Conservation (phyloP, 2,329 filamentous ascomycete genomes). For the Dendrostoma leiphaemia region DNA sequence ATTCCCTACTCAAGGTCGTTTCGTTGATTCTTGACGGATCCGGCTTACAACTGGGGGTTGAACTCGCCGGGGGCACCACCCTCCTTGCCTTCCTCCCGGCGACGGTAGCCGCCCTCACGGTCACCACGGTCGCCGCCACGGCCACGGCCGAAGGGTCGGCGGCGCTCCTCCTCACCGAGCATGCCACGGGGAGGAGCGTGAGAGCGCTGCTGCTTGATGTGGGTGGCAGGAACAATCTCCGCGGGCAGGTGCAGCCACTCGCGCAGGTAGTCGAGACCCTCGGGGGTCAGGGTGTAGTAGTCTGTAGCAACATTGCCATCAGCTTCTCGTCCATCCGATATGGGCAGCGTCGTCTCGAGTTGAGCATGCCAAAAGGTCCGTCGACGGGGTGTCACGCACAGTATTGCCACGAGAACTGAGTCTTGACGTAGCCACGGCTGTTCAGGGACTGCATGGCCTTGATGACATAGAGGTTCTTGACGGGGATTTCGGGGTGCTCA, state of each 20-base stretch:
- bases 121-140: constrained; percentile 68
- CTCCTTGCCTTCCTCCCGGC: constrained; percentile 89
- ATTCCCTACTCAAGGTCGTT: constrained; percentile 34
- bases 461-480: constrained; percentile 99
- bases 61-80: constrained; percentile 90
- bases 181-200: constrained; percentile 98
- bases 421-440: constrained; percentile 99
- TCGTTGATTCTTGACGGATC: constrained; percentile 5
- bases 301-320: constrained; percentile 34
- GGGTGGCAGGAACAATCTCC: constrained; percentile 98
- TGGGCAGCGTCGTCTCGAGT: background rate
- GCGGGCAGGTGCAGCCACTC: constrained; percentile 99
- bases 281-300: constrained; percentile 99
- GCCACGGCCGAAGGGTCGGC: constrained; percentile 76
- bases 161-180: constrained; percentile 82
- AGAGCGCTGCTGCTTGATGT: constrained; percentile 99
- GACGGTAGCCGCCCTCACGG: constrained; percentile 87
- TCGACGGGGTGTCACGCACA: constrained; percentile 34
- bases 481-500: constrained; percentile 98
- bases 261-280: constrained; percentile 99
- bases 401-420: constrained; percentile 99
- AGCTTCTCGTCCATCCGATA: background rate
- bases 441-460: constrained; percentile 98
- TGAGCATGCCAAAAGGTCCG: background rate
- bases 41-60: constrained; percentile 78